These are phyloP conservation scores for Symbiodinium natans DNA, from an alignment of 73 alveolate species.

Conservation along the genomic window DNA sequence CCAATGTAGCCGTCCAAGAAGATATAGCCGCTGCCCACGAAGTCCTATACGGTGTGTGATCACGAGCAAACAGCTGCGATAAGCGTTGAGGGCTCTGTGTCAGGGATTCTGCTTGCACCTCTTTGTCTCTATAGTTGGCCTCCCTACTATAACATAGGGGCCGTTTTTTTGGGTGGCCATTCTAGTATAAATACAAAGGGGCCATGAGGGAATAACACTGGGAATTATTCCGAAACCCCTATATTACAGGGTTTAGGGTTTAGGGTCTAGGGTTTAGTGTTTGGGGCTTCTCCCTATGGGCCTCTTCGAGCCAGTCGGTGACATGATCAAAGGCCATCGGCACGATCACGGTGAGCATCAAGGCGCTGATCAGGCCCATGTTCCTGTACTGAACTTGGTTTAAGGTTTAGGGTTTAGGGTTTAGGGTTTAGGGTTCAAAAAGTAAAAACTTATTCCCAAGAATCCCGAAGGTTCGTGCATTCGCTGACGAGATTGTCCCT, in stretches of 20 bases:
- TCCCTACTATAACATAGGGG: neutral
- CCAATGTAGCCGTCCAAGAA: neutral
- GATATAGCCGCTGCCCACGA: neutral
- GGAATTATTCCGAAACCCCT: neutral
- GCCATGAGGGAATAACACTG: too few species aligned
- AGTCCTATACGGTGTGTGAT: too few species aligned
- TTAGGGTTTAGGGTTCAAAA: too few species aligned
- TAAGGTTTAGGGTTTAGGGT: too few species aligned
- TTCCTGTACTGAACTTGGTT: too few species aligned
- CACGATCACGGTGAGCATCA: neutral
- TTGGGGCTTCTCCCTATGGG: neutral
- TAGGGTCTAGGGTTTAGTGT: neutral
- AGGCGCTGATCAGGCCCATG: neutral
- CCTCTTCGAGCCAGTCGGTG: constrained; percentile 11
- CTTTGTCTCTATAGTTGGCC: too few species aligned
- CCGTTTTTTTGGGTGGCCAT: too few species aligned
- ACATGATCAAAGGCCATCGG: neutral
- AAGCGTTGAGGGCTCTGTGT: too few species aligned
- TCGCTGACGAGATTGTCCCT: neutral
- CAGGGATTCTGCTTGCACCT: too few species aligned
- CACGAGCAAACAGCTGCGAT: too few species aligned
- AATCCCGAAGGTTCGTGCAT: constrained; percentile 10
- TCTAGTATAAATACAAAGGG: too few species aligned
- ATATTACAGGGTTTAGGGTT: neutral
- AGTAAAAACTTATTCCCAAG: too few species aligned